phyloP scores from a whole-genome alignment of 768 basidiomycete genomes.

The Saitozyma sp. region DNA sequence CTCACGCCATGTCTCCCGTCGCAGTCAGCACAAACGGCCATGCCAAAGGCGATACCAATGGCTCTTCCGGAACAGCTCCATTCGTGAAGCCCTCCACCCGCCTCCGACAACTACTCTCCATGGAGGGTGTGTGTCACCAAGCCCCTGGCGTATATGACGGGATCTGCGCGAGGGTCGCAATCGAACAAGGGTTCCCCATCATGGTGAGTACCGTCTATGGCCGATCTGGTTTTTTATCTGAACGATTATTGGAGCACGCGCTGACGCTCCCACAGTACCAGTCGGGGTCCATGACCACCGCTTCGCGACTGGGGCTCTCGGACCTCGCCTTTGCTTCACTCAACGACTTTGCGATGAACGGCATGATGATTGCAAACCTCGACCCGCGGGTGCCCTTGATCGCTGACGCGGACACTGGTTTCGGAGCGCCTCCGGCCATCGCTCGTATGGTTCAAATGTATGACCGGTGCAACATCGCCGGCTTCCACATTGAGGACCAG shows the following conservation, averaged over 20 bases:
- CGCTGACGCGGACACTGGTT: slow-evolving; percentile 76
- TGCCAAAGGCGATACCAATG: no score
- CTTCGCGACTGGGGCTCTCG: slow-evolving; percentile 74
- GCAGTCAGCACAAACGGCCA: no score
- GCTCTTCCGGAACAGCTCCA: no score
- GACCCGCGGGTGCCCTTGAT: slow-evolving; percentile 69
- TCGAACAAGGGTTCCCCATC: slow-evolving; percentile 78
- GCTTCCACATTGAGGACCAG: slow-evolving; percentile 8
- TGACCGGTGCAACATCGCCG: slow-evolving; percentile 1
- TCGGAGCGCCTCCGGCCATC: slow-evolving; percentile 55
- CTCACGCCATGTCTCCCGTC: no score
- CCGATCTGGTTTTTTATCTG: no score
- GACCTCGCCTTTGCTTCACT: slow-evolving; percentile 75
- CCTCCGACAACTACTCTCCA: slow-evolving; percentile 1
- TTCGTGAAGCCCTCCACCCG: slow-evolving; percentile 1
- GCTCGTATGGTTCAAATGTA: slow-evolving; percentile 8
- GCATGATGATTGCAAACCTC: slow-evolving; percentile 69
- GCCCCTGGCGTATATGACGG: slow-evolving; percentile 22
- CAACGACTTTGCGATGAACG: slow-evolving; percentile 74
- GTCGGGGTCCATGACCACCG: slow-evolving; percentile 79
- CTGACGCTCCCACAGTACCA: no score
- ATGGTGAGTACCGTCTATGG: no score
- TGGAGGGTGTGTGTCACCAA: slow-evolving; percentile 1
- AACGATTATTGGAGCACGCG: no score
- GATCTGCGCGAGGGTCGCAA: slow-evolving; percentile 74